A percentile compares a stretch with the other conserved stretches of the same genome.
These are phyloP conservation scores for Ustilago trichophora DNA, from an alignment of 1,284 basidiomycete genomes.

Conservation along the genomic window DNA sequence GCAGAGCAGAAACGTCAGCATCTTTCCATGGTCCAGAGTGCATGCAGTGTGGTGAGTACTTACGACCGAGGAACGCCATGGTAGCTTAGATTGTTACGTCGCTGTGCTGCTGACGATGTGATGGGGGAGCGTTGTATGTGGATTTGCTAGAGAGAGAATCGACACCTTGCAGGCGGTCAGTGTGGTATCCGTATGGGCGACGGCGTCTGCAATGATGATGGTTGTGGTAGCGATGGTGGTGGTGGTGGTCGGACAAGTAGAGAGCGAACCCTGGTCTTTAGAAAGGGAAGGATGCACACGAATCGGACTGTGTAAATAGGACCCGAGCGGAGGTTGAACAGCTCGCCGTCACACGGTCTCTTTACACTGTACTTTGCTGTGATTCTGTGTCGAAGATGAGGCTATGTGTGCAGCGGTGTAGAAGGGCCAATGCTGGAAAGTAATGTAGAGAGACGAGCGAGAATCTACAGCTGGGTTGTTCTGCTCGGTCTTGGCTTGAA, in stretches of 20 bases:
- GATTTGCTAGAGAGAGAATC: background rate
- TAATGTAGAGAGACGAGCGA: constrained; percentile 6
- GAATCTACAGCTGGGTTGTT: constrained; percentile 6
- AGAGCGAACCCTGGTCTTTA: background rate
- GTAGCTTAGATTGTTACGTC: background rate
- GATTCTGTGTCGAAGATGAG: too few species aligned
- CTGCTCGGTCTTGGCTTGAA: background rate
- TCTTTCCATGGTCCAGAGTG: background rate
- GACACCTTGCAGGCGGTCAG: background rate
- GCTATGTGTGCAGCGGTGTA: too few species aligned
- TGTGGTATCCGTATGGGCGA: background rate
- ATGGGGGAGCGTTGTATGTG: background rate
- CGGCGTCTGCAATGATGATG: background rate
- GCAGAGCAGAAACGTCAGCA: background rate
- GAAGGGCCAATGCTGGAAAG: too few species aligned
- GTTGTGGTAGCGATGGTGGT: constrained; percentile 1
- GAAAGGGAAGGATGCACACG: constrained; percentile 1
- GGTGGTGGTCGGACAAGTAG: background rate
- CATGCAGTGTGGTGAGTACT: constrained; percentile 1
- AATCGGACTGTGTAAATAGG: constrained; percentile 38
- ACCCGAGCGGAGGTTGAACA: constrained; percentile 25
- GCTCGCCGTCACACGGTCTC: too few species aligned
- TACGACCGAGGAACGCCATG: constrained; percentile 33
- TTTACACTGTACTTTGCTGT: too few species aligned
- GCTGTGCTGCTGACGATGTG: background rate